Evolutionary conservation across 495 filamentous ascomycete species (phyloP), one percentile per base, ranked within the genome.

Genomic region (Penicillium simplicissimum): DNA sequence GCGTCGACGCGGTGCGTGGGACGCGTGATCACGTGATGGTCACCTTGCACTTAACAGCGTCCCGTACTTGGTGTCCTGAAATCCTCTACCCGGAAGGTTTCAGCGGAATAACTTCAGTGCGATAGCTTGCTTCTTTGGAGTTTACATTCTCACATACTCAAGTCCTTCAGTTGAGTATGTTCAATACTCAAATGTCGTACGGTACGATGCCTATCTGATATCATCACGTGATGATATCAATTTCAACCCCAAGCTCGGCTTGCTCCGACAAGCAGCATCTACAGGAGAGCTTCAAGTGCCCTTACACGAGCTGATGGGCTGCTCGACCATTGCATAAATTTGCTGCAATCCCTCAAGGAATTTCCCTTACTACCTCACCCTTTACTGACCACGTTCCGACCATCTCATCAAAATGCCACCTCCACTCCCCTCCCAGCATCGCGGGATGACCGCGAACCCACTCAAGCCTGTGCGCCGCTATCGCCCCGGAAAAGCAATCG

Each of bases 361-460:
- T 4, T 15, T 8, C 8, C 10, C 13, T 28, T 15, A 19, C 25
- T 19, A 15, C 19, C 4, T 35, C 48, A 40, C 17, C 33, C 28
- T 2, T 14, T 19, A 23, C 13, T 54, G 42, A 25, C 37, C 17
- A 17, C 10, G 21, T 2, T 28, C 10, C 19, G 42, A 54, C 40
- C 25, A 61, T 55, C 55, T 78, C 80, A 66, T 56, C 33, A 63
- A 13, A 55, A 96, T 96, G 92, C 88, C 92, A 65, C 79, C 78
- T 55, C 77, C 75, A 9, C 70, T 80, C 37, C 76, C 76, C 31
- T 76, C 77, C 56, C 60, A 67, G n/a, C 73, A 77, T 55, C 94
- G 92, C 77, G 88, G 90, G 61, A 97, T 98, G 94, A 97, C 94
- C 66, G 92, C 92, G 45, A 97, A 98, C 71, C 92, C 91, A 4